phyloP scores from a whole-genome alignment of 495 filamentous ascomycete species.

The Penicillium coprophilum region DNA sequence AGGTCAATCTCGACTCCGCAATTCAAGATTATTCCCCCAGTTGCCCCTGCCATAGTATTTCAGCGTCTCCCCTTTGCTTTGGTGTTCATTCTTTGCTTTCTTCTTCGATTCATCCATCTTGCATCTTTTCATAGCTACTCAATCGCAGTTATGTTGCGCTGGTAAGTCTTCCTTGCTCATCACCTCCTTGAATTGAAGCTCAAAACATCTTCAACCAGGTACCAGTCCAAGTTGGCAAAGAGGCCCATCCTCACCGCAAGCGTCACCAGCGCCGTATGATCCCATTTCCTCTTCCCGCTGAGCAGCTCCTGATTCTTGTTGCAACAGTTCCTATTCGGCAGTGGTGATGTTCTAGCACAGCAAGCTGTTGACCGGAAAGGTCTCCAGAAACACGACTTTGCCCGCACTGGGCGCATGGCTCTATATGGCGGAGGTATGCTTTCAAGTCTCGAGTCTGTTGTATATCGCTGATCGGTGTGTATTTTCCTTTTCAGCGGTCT shows the following conservation, averaged over 20 bases:
- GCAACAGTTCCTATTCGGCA: conserved; percentile 75
- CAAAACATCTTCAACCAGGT: conserved; percentile 56
- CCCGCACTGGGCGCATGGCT: conserved; percentile 84
- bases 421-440: conserved; percentile 84
- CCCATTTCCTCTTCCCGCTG: not conserved
- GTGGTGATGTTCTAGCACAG: conserved; percentile 90
- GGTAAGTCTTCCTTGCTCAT: conserved; percentile 29
- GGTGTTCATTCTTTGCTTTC: conserved; percentile 2
- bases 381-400: conserved; percentile 73
- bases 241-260: conserved; percentile 86
- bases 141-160: conserved; percentile 42
- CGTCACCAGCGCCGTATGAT: conserved; percentile 71
- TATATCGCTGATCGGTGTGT: conserved; percentile 11
- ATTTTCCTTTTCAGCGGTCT: conserved; percentile 59
- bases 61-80: not conserved
- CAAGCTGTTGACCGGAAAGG: conserved; percentile 86
- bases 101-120: not conserved
- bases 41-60: conserved; percentile 4
- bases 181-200: conserved; percentile 11
- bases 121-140: conserved; percentile 11
- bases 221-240: conserved; percentile 77
- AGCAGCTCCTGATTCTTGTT: not conserved
- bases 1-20: conserved; percentile 26
- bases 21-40: conserved; percentile 24
- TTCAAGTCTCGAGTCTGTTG: not conserved